Base-by-base conservation (phyloP, 1,139 yeast species). In the Diutina mesorugosa region DNA sequence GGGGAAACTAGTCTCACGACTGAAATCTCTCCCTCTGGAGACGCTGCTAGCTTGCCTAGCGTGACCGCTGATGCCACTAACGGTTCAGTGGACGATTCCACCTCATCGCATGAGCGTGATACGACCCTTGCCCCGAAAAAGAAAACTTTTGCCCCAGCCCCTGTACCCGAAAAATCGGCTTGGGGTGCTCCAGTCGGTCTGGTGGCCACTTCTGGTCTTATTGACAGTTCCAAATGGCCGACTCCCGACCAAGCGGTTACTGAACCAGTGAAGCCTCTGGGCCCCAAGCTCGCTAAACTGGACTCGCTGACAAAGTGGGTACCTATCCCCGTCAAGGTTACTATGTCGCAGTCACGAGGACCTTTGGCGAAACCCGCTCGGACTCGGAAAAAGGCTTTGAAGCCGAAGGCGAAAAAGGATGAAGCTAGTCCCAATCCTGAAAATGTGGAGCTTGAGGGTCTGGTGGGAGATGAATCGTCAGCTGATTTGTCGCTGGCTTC, bases 301-400 rank as follows among this genome's bases (percentile, higher is more conserved):
- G 14, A n/a, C 32, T 50, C 53, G 45, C 87, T 46, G 62, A 90
- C 86, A 64, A 89, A 89, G 70, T 90, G 96, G 96, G 87, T 88
- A 54, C 96, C 96, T n/a, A 84, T 85, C 67, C 80, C 82, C 62
- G 95, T 93, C 38, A 81, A 85, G 60, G 85, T 87, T 57, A 82
- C 80, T 56, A 74, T 80, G 59, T 76, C 83, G 8, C 45, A 50
- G 4, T 38, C 32, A 6, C 28, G 45, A 7, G 18, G 45, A 7
- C 21, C 45, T 12, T 8, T 14, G 18, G 12, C 41, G 12, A 32
- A 50, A 14, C 47, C 38, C 3, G 14, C 38, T 12, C 53, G 53
- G 6, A n/a, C 41, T 18, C 53, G 53, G 29, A 50, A 50, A 16
- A 50, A 50, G 53, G 32, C 53, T 9, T 16, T 38, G 18, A 50